Conservation (phyloP, 1,284 basidiomycete species). For the Vanrija sp. region DNA sequence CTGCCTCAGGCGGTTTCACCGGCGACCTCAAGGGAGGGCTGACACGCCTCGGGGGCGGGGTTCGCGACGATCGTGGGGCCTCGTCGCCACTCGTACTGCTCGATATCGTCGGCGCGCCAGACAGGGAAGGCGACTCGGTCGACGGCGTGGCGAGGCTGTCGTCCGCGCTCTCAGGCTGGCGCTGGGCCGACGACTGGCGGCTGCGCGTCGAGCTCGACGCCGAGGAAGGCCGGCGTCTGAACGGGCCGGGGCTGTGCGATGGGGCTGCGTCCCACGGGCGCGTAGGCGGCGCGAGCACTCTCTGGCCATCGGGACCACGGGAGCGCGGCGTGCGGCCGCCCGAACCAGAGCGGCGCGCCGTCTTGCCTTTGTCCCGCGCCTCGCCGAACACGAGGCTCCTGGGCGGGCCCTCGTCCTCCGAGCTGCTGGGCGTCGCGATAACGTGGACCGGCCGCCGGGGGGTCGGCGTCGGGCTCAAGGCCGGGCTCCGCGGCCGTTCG, state of each 20-base stretch:
- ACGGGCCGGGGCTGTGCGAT: conserved; percentile 12
- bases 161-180: conserved; percentile 1
- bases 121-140: neutral
- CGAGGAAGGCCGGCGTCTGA: conserved; percentile 10
- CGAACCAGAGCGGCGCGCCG: neutral
- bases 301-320: neutral
- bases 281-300: neutral
- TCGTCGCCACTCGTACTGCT: neutral
- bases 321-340: neutral
- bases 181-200: conserved; percentile 1
- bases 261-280: neutral
- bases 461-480: conserved; percentile 18
- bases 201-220: conserved; percentile 3
- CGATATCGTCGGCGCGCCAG: neutral
- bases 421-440: neutral
- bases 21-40: no score
- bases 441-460: conserved; percentile 3
- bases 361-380: conserved; percentile 2
- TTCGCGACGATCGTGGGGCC: neutral
- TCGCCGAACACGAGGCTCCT: conserved; percentile 32
- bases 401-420: conserved; percentile 35
- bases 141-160: neutral
- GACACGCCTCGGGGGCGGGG: no score
- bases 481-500: conserved; percentile 2
- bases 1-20: no score